Evolutionary conservation across 768 basidiomycete species (phyloP).

Genomic region (Stropharia rugosoannulata): DNA sequence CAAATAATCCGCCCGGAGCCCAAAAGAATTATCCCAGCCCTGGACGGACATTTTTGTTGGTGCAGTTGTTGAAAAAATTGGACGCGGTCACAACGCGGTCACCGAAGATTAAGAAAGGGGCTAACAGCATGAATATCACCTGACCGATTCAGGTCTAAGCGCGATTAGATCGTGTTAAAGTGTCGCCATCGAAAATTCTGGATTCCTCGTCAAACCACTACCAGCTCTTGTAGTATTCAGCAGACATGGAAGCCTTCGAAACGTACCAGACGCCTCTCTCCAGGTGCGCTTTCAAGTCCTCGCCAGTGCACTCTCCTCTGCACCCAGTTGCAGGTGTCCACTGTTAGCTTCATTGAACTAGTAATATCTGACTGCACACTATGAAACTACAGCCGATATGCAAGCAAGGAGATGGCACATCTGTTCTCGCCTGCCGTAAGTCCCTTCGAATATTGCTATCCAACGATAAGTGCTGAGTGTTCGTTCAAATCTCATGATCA

Average conservation of each 20-base stretch:
- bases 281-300: slow-evolving; percentile 45
- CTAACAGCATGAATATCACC: not conserved
- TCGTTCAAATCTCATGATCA: slow-evolving; percentile 26
- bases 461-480: not conserved
- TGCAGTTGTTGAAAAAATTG: not conserved
- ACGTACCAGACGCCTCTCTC: slow-evolving; percentile 82
- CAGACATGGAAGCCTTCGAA: slow-evolving; percentile 59
- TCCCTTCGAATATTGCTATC: slow-evolving; percentile 7
- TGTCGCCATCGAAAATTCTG: not conserved
- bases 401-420: slow-evolving; percentile 97
- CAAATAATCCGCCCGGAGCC: too few species aligned
- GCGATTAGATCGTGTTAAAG: not conserved
- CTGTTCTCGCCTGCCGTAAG: slow-evolving; percentile 92
- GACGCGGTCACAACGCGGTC: not conserved
- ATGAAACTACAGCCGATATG: slow-evolving; percentile 76
- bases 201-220: not conserved
- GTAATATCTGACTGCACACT: not conserved
- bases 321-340: too few species aligned
- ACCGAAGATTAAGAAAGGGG: too few species aligned
- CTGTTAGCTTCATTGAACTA: too few species aligned
- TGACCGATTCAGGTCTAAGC: not conserved
- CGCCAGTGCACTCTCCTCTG: not conserved
- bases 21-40: too few species aligned
- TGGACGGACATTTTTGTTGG: too few species aligned
- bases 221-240: not conserved